Conservation (phyloP, 2,329 filamentous ascomycete species). For the Xylariaceae sp. region DNA sequence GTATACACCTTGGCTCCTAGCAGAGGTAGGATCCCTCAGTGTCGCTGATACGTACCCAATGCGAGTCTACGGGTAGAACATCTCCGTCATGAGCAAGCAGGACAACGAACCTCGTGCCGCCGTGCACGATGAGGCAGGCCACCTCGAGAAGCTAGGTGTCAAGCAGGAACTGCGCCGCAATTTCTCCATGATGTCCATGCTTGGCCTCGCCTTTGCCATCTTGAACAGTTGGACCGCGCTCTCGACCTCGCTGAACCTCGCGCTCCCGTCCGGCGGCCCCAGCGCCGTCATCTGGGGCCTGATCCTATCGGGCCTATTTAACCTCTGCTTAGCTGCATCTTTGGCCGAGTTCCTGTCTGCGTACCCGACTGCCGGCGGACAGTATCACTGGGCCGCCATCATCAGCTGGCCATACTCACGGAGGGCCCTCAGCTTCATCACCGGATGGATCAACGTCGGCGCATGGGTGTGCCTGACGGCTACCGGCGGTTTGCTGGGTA, state of each 20-base stretch:
- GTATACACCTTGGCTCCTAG: background rate
- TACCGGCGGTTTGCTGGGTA: background rate
- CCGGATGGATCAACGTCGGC: background rate
- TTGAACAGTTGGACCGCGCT: constrained; percentile 43
- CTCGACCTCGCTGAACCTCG: constrained; percentile 38
- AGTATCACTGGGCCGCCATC: constrained; percentile 35
- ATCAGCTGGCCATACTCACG: constrained; percentile 18
- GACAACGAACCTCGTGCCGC: background rate
- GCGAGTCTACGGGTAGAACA: too few species aligned
- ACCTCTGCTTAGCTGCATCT: constrained; percentile 38
- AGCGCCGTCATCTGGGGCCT: constrained; percentile 42
- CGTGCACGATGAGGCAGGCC: constrained; percentile 9
- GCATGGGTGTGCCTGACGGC: background rate
- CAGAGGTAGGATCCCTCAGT: background rate
- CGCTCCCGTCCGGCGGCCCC: constrained; percentile 38
- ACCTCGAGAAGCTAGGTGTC: constrained; percentile 36
- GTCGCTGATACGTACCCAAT: background rate
- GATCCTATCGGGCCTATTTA: constrained; percentile 41
- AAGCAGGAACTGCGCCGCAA: constrained; percentile 46
- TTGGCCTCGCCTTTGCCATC: constrained; percentile 40
- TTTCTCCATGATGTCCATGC: constrained; percentile 44
- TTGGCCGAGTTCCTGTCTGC: constrained; percentile 40
- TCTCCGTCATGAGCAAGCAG: background rate
- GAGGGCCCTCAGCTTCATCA: background rate
- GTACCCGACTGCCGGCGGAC: constrained; percentile 43